Percentiles rank a stretch among this genome's conserved stretches.
Conservation (phyloP, 345 rosid species). For the Pugionium dolabratum region DNA sequence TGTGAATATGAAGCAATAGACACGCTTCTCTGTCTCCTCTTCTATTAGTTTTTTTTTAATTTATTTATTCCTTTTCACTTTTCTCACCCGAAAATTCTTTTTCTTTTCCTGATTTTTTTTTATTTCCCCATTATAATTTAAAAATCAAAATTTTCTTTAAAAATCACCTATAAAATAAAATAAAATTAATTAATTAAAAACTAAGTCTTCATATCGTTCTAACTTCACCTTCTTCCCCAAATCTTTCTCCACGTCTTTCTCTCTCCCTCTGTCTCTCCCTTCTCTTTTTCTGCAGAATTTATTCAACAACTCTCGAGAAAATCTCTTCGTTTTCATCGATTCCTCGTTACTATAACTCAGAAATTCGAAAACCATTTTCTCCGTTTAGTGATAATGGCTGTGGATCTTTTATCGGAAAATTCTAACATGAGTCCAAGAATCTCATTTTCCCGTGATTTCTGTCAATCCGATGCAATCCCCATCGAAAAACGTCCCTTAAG, state of each 20-base stretch:
- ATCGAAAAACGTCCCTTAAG: slow-evolving; percentile 53
- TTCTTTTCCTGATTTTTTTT: neutral
- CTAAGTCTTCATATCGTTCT: slow-evolving; percentile 22
- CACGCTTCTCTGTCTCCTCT: slow-evolving; percentile 43
- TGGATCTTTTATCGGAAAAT: slow-evolving; percentile 60
- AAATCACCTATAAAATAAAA: slow-evolving; percentile 28
- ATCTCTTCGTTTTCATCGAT: slow-evolving; percentile 7
- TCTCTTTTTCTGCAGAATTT: slow-evolving; percentile 22
- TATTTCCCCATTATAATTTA: neutral
- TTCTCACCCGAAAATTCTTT: slow-evolving; percentile 18
- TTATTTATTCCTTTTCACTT: slow-evolving; percentile 5
- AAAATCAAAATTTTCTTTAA: neutral
- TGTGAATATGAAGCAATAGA: slow-evolving; percentile 39
- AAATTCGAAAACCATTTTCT: neutral
- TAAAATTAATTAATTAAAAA: neutral
- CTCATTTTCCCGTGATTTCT: slow-evolving; percentile 74
- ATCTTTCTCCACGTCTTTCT: slow-evolving; percentile 31
- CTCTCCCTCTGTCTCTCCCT: slow-evolving; percentile 22
- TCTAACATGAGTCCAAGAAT: slow-evolving; percentile 71
- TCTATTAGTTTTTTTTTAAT: slow-evolving; percentile 19
- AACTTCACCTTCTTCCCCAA: slow-evolving; percentile 27
- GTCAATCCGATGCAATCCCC: slow-evolving; percentile 53
- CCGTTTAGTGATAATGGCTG: slow-evolving; percentile 50
- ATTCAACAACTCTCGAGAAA: slow-evolving; percentile 17
- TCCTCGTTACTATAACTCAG: neutral